Base-by-base conservation (phyloP, 2,329 filamentous ascomycete species). In the Pseudogymnoascus sp. region DNA sequence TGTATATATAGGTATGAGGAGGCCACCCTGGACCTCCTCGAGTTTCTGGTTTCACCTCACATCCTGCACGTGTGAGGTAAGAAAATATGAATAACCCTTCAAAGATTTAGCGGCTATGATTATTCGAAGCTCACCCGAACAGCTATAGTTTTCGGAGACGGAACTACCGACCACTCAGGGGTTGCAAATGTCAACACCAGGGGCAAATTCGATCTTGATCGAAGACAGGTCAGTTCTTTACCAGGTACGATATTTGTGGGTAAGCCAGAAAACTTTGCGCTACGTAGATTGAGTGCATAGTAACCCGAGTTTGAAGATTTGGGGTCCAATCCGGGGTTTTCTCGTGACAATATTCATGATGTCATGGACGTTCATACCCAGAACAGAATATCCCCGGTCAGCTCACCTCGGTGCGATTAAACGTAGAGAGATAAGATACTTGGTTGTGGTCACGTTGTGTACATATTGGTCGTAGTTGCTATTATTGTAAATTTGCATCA, bases 241-340 rank as follows among this genome's bases (percentile, higher is more conserved):
- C 46, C 46, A 53, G 46, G 46, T 53, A 31, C 25, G 25, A 53
- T 53, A 53, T 53, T 53, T 53, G 25, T 53, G 25, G 46, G 46
- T 49, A 53, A 31, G 2, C 3, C 23, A n/a, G 25, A 21, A 53
- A 31, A 31, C 23, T 18, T 18, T 53, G 25, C 46, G 25, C 6
- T 53, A 53, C 46, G 25, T 53, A 53, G 23, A 53, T 31, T 31
- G 46, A 53, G 25, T 14, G 2, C 16, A 3, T 31, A 53, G 46
- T 31, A 31, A 53, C 46, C 46, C 1, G 25, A 31, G n/a, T 53
- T 53, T 53, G 25, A n/a, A 6, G 46, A n/a, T 3, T 16, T 16
- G 4, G 46, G 46, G 46, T 53, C 14, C 23, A 18, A 31, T 31
- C 11, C 25, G 25, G 8, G 14, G 8, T 31, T 1, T 31, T 53